Base-by-base conservation (phyloP, 2,329 filamentous ascomycete genomes). In the Fusarium coicis region DNA sequence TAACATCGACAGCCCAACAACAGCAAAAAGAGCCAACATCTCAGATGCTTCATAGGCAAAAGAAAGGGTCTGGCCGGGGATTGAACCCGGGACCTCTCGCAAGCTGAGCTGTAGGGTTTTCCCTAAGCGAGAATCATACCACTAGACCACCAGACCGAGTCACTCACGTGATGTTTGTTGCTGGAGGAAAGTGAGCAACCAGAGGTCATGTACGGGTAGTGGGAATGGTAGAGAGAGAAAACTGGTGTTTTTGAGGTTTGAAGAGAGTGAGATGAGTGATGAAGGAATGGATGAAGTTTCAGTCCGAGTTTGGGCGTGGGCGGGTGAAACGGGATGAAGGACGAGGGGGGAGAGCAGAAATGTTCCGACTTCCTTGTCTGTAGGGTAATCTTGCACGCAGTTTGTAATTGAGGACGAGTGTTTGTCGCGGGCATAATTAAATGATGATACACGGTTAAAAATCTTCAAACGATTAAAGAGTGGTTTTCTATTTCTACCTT, bases 101-200 rank as follows among this genome's bases (percentile, higher is more conserved):
- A 84, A 78, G 74, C 74, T 59, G 47, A 73, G 80, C 80, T 80
- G 54, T 74, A 80, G 81, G 81, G 80, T 83, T 72, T 76, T 80
- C 89, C 89, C 89, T 91, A 90, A 90, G 89, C 89, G 88, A 89
- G 88, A 90, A 91, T 90, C 88, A 90, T 91, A 90, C 88, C 89
- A 87, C 88, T 89, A 90, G 88, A 89, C 87, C 87, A 89, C 81
- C 83, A 84, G 83, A 84, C 83, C 84, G 55, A 49, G 63, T 61
- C 61, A 63, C 49, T 59, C 62, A 72, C 52, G 67, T 59, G 62
- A 70, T 67, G 56, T 32, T 60, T 63, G 6, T 63, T 66, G 32
- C 30, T 72, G 62, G 34, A 4, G 10, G 2, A 0, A 0, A 2
- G 0, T 0, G 1, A 9, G 11, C 26, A 70, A 71, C 21, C 28